Percentiles rank a stretch among this genome's conserved stretches.
Conservation (phyloP, 2,329 filamentous ascomycete species). For the Colletotrichum brevisporum region DNA sequence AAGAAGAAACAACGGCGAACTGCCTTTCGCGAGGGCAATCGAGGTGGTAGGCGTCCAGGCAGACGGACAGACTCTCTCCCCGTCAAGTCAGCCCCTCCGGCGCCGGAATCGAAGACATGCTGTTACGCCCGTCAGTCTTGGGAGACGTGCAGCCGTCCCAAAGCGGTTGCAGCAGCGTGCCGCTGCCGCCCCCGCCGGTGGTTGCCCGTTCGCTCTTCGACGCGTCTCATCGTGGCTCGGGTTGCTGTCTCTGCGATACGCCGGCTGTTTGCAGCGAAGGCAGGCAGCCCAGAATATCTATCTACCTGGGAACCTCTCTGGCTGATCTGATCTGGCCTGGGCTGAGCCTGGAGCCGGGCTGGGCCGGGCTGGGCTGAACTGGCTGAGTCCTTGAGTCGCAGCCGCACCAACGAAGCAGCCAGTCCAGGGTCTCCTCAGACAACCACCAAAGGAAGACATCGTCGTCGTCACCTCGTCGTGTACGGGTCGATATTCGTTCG, state of each 20-base stretch:
- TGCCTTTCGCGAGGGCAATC: not conserved
- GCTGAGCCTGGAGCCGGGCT: too few species aligned
- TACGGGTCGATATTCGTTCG: too few species aligned
- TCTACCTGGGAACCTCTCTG: too few species aligned
- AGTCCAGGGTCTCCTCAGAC: too few species aligned
- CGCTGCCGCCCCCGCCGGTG: not conserved
- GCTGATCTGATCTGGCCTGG: too few species aligned
- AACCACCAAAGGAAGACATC: too few species aligned
- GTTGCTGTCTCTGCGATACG: slow-evolving; percentile 12
- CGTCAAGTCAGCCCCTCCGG: not conserved
- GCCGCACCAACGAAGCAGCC: not conserved
- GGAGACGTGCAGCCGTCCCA: slow-evolving; percentile 28
- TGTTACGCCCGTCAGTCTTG: slow-evolving; percentile 35
- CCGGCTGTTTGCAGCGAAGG: slow-evolving; percentile 25
- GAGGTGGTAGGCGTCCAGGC: too few species aligned
- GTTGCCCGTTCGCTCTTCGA: slow-evolving; percentile 1
- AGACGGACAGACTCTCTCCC: not conserved
- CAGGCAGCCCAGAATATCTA: slow-evolving; percentile 2
- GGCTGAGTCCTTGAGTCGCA: slow-evolving; percentile 11
- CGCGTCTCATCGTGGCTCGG: slow-evolving; percentile 23
- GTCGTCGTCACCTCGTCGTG: too few species aligned
- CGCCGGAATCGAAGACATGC: slow-evolving; percentile 29
- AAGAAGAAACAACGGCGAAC: slow-evolving; percentile 14
- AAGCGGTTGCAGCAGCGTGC: slow-evolving; percentile 16
- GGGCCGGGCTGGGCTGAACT: too few species aligned